These are phyloP conservation scores for Lonicera japonica DNA, from an alignment of 129 eudicot genomes.

Conservation along the genomic window DNA sequence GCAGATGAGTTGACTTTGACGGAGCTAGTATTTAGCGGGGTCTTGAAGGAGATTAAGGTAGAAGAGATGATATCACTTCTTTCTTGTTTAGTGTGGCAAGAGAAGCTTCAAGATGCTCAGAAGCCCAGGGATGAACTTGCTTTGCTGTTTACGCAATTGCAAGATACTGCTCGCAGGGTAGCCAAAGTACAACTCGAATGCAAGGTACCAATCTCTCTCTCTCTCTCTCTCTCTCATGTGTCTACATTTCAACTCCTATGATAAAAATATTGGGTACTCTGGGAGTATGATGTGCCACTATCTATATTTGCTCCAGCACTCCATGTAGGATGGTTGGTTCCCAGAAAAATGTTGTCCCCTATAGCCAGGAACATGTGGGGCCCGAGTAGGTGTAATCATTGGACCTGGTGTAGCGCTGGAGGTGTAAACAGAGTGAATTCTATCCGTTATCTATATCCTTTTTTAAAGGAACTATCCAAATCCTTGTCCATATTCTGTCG, in stretches of 20 bases:
- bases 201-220: constrained; percentile 50
- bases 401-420: no score
- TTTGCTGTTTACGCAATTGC: constrained; percentile 75
- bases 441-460: no score
- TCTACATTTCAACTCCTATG: neutral
- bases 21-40: constrained; percentile 79
- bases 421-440: no score
- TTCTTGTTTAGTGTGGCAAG: constrained; percentile 98
- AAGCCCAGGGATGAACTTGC: constrained; percentile 93
- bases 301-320: no score
- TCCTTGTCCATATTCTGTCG: no score
- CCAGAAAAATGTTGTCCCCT: neutral
- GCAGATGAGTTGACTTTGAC: constrained; percentile 92
- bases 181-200: constrained; percentile 90
- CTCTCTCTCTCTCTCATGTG: neutral
- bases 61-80: constrained; percentile 95
- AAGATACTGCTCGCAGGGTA: constrained; percentile 83
- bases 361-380: no score
- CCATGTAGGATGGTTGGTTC: neutral
- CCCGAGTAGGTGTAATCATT: neutral
- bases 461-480: no score
- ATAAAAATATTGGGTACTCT: neutral
- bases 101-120: constrained; percentile 87
- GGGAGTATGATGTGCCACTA: no score
- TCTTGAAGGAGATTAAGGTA: constrained; percentile 66